These are phyloP conservation scores for Didymosphaeria variabile DNA, from an alignment of 2,329 filamentous ascomycete species.

Conservation along the genomic window DNA sequence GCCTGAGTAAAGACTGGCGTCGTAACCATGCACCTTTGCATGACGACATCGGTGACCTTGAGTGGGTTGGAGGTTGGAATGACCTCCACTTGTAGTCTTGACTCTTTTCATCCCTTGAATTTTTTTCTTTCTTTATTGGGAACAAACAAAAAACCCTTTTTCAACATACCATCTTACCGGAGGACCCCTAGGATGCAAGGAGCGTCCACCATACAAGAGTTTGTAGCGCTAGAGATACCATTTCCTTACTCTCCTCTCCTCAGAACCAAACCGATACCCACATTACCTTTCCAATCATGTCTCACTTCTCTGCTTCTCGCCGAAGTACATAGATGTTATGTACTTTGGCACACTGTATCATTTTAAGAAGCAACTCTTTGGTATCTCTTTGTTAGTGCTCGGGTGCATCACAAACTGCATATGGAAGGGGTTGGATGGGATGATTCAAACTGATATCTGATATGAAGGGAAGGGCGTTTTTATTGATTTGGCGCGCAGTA, in stretches of 20 bases:
- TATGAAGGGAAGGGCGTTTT: slow-evolving; percentile 17
- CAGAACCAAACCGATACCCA: slow-evolving; percentile 19
- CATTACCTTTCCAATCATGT: slow-evolving; percentile 35
- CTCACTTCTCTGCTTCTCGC: slow-evolving; percentile 20
- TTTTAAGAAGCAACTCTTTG: slow-evolving; percentile 27
- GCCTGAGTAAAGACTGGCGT: slow-evolving; percentile 60
- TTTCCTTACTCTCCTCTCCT: slow-evolving; percentile 43
- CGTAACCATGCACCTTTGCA: slow-evolving; percentile 48
- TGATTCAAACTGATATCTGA: slow-evolving; percentile 20
- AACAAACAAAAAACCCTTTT: slow-evolving; percentile 33
- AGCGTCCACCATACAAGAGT: slow-evolving; percentile 28
- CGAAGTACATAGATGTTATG: background rate
- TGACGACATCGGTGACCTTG: slow-evolving; percentile 80
- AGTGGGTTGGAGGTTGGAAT: slow-evolving; percentile 95
- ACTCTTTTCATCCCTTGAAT: slow-evolving; percentile 49
- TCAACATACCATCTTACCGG: slow-evolving; percentile 21
- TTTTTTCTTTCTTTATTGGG: slow-evolving; percentile 30
- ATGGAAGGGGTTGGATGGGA: slow-evolving; percentile 33
- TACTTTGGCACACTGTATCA: slow-evolving; percentile 11
- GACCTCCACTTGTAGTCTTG: slow-evolving; percentile 69
- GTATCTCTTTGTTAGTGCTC: slow-evolving; percentile 45
- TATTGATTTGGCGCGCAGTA: slow-evolving; percentile 18
- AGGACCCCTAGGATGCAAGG: slow-evolving; percentile 15
- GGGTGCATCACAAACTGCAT: slow-evolving; percentile 37
- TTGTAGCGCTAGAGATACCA: slow-evolving; percentile 53